These are phyloP conservation scores for Kodamaea derodonti DNA, from an alignment of 1,139 yeast genomes.

Conservation along the genomic window DNA sequence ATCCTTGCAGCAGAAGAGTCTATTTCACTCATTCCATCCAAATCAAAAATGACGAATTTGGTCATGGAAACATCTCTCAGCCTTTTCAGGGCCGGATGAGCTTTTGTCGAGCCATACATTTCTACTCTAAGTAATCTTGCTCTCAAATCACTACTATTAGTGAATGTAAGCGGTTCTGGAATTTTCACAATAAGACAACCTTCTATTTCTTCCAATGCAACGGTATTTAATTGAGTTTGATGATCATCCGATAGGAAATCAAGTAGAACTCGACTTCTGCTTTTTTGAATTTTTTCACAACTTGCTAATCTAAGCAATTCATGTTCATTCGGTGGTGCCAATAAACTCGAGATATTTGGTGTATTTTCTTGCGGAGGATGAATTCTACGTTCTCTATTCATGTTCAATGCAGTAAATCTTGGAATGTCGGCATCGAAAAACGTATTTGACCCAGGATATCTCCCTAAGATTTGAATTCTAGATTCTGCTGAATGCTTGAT, in stretches of 20 bases:
- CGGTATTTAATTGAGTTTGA: conserved; percentile 35
- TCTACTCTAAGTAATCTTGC: conserved; percentile 75
- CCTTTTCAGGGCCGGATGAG: conserved; percentile 78
- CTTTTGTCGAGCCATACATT: conserved; percentile 74
- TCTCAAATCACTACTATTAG: conserved; percentile 81
- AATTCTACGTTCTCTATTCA: neutral
- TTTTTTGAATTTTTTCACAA: conserved; percentile 5
- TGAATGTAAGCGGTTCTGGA: conserved; percentile 91
- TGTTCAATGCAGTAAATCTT: conserved; percentile 4
- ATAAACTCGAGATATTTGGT: neutral
- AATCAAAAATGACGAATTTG: conserved; percentile 70
- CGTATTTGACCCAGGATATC: conserved; percentile 71
- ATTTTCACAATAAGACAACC: conserved; percentile 84
- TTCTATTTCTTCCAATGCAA: conserved; percentile 65
- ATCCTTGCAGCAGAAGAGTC: conserved; percentile 89
- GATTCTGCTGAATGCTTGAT: conserved; percentile 84
- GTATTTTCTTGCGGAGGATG: neutral
- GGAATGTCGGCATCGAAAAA: conserved; percentile 74
- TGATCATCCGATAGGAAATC: conserved; percentile 36
- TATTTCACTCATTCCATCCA: conserved; percentile 80
- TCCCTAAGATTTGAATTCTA: conserved; percentile 82
- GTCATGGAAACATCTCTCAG: conserved; percentile 53
- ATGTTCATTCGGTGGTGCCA: conserved; percentile 3
- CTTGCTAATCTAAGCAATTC: conserved; percentile 7
- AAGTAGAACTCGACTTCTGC: conserved; percentile 15